Evolutionary conservation across 805 yeast genomes (phyloP).

Genomic region (Kuraishia molischiana): DNA sequence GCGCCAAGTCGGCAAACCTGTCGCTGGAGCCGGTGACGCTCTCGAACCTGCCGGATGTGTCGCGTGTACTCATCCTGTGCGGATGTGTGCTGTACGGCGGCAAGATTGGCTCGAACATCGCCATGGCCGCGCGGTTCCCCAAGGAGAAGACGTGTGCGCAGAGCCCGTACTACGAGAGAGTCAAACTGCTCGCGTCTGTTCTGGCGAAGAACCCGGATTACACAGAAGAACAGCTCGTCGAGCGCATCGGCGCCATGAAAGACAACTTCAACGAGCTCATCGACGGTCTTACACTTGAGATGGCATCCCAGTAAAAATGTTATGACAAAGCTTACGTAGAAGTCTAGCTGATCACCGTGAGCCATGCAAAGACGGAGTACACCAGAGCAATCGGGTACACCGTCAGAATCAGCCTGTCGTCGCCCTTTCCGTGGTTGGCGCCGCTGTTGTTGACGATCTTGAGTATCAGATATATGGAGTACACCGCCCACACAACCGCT

Average conservation of each 20-base stretch:
- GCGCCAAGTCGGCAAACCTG: slow-evolving; percentile 16
- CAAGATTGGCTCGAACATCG: slow-evolving; percentile 5
- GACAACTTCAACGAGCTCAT: background rate
- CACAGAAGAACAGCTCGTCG: background rate
- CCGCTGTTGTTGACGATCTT: slow-evolving; percentile 31
- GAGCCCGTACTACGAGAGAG: slow-evolving; percentile 1
- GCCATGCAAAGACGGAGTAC: slow-evolving; percentile 44
- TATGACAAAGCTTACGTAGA: too few species aligned
- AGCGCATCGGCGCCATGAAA: background rate
- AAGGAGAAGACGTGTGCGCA: slow-evolving; percentile 8
- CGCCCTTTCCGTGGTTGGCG: slow-evolving; percentile 33
- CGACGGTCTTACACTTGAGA: too few species aligned
- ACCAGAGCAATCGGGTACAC: slow-evolving; percentile 44
- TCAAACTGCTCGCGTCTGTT: slow-evolving; percentile 8
- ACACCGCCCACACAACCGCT: slow-evolving; percentile 40
- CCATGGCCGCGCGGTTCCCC: slow-evolving; percentile 12
- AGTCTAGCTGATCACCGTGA: slow-evolving; percentile 36
- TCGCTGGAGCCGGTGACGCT: slow-evolving; percentile 10
- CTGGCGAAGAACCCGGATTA: background rate
- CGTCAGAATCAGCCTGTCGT: slow-evolving; percentile 42
- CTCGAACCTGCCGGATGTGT: slow-evolving; percentile 6
- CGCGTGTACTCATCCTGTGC: slow-evolving; percentile 9
- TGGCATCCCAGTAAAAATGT: too few species aligned
- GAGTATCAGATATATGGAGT: slow-evolving; percentile 40
- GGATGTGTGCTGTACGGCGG: slow-evolving; percentile 14